These are phyloP conservation scores for Chytriomyces confervae DNA, from an alignment of 192 early-diverging fungal genomes.

Conservation along the genomic window DNA sequence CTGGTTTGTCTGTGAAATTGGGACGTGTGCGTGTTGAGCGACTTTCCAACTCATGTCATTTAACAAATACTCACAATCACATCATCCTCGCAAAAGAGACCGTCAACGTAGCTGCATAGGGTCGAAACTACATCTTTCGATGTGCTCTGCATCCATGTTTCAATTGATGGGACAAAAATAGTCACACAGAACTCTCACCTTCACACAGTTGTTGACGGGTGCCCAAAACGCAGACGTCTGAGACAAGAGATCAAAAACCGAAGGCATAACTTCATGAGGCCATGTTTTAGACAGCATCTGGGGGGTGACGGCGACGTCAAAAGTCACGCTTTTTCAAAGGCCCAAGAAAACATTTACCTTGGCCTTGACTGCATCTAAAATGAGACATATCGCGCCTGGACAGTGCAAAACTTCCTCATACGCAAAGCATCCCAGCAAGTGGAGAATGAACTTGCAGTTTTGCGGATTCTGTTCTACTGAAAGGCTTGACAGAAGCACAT, in stretches of 20 bases:
- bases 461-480: conserved; percentile 65
- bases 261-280: not conserved
- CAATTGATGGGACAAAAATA: not conserved
- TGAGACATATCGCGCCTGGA: conserved; percentile 70
- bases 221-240: conserved; percentile 11
- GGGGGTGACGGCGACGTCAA: too few relatives aligned
- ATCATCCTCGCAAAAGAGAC: conserved; percentile 59
- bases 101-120: conserved; percentile 76
- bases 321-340: too few relatives aligned
- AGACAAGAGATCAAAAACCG: conserved; percentile 36
- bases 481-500: conserved; percentile 70
- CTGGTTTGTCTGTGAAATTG: conserved; percentile 50
- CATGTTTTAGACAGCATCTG: conserved; percentile 28
- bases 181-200: conserved; percentile 1
- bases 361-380: conserved; percentile 76
- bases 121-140: conserved; percentile 71
- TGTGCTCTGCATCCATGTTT: conserved; percentile 55
- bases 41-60: too few relatives aligned
- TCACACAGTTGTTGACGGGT: conserved; percentile 23
- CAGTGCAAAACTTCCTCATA: conserved; percentile 78
- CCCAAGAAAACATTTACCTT: conserved; percentile 37
- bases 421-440: conserved; percentile 73
- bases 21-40: not conserved
- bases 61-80: conserved; percentile 51
- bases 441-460: conserved; percentile 70